phyloP scores from a whole-genome alignment of 1,139 yeast genomes.

The Blastobotrys arbuscula region DNA sequence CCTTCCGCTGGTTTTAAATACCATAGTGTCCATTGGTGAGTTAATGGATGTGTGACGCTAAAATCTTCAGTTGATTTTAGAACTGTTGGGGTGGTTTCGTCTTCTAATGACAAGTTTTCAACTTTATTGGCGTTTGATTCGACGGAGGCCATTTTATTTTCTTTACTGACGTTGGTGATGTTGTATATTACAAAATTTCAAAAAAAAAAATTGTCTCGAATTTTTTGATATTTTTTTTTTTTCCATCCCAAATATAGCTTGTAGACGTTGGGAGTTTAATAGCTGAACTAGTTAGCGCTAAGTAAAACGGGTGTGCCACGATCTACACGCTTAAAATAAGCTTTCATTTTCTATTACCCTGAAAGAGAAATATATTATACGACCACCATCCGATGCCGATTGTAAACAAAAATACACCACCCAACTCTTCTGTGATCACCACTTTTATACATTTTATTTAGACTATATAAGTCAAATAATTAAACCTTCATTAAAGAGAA shows the following conservation, averaged over 20 bases:
- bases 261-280: slow-evolving; percentile 4
- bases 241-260: neutral
- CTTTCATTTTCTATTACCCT: no score
- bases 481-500: no score
- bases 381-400: no score
- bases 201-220: slow-evolving; percentile 1
- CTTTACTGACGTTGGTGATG: neutral
- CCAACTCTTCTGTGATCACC: no score
- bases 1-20: slow-evolving; percentile 75
- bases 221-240: neutral
- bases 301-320: neutral
- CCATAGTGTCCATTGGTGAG: slow-evolving; percentile 96
- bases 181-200: neutral
- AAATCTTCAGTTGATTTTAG: slow-evolving; percentile 66
- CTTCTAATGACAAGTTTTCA: slow-evolving; percentile 20
- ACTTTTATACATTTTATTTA: no score
- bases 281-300: no score
- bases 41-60: slow-evolving; percentile 83
- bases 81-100: slow-evolving; percentile 41
- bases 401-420: no score
- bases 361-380: no score
- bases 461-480: no score
- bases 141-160: neutral
- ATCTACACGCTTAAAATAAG: neutral
- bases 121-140: slow-evolving; percentile 22